Base-by-base conservation (phyloP, 257 asterid genomes). In the Nicotiana noctiflora region DNA sequence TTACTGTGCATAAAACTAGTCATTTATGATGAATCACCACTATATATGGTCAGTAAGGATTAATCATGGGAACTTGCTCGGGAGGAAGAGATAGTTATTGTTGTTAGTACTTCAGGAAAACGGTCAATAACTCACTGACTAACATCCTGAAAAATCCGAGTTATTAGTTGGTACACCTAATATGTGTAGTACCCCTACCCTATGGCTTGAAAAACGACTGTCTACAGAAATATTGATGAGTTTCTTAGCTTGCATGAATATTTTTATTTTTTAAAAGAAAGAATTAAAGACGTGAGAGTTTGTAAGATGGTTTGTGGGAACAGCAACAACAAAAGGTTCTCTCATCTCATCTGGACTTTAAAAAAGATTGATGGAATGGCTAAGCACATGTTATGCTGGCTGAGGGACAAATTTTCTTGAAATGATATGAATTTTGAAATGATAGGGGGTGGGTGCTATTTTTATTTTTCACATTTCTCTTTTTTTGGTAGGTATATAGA, bases 321-420 rank as follows among this genome's bases (percentile, higher is more conserved):
- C 44, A 74, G 2, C 23, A 72, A 23, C 61, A 72, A 14, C 40
- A 72, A 72, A 72, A 72, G 78, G 78, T 46, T 72, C 78, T 23
- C 53, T 49, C 78, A 40, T 40, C 49, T 40, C 49, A 8, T 40
- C 44, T 74, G 44, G 31, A 74, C 78, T 74, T 72, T 46, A 46
- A 46, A 23, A 23, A 23, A 37, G 78, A 14, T 74, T 74, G 78
- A 31, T 81, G 78, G 85, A 72, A 82, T 83, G 87, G 84, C 32
- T 23, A 81, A 67, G 86, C 90, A 88, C 91, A 82, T 88, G 91
- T 65, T 23, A 86, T 85, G 91, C 85, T 86, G 90, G 91, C 49
- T 3, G 83, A 23, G 32, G 40, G 76, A 27, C 62, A 74, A 19
- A 19, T 81, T 51, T 74, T 34, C 68, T 82, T 77, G 78, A 76